Conservation (phyloP, 495 filamentous ascomycete genomes). For the Neurospora cerealis region DNA sequence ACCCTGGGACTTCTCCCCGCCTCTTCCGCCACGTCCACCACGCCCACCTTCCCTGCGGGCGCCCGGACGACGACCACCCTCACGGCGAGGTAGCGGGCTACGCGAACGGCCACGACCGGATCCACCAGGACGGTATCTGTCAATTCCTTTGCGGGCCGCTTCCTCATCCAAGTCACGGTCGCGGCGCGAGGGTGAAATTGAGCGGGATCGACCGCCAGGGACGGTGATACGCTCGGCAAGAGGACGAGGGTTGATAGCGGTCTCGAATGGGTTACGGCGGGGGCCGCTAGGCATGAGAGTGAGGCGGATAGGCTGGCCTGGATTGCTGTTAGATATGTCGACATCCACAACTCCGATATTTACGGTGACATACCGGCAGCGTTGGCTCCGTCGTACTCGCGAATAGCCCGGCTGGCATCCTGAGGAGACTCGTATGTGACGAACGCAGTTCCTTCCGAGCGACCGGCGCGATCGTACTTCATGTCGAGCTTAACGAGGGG, state of each 20-base stretch:
- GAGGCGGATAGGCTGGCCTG: constrained; percentile 75
- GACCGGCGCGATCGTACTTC: constrained; percentile 81
- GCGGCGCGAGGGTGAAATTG: constrained; percentile 39
- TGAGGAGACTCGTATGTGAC: constrained; percentile 62
- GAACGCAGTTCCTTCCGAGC: constrained; percentile 77
- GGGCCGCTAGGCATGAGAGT: constrained; percentile 50
- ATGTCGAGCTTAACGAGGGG: constrained; percentile 60
- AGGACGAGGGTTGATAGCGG: constrained; percentile 44
- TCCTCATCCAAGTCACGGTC: constrained; percentile 27
- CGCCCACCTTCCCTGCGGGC: constrained; percentile 32
- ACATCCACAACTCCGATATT: not conserved
- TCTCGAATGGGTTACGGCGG: constrained; percentile 48
- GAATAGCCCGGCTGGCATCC: constrained; percentile 66
- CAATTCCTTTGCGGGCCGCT: constrained; percentile 32
- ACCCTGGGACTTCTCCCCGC: constrained; percentile 25
- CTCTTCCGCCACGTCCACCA: constrained; percentile 32
- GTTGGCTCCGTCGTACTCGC: constrained; percentile 82
- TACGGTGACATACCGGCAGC: constrained; percentile 51
- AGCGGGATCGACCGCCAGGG: constrained; percentile 38
- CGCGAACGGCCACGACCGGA: constrained; percentile 10
- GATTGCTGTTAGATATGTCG: constrained; percentile 5
- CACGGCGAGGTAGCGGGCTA: not conserved
- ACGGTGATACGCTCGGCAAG: constrained; percentile 68
- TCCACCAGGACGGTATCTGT: constrained; percentile 4
- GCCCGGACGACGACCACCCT: constrained; percentile 44